Evolutionary conservation across 257 asterid genomes (phyloP).

Genomic region (Solanum paucissectum): DNA sequence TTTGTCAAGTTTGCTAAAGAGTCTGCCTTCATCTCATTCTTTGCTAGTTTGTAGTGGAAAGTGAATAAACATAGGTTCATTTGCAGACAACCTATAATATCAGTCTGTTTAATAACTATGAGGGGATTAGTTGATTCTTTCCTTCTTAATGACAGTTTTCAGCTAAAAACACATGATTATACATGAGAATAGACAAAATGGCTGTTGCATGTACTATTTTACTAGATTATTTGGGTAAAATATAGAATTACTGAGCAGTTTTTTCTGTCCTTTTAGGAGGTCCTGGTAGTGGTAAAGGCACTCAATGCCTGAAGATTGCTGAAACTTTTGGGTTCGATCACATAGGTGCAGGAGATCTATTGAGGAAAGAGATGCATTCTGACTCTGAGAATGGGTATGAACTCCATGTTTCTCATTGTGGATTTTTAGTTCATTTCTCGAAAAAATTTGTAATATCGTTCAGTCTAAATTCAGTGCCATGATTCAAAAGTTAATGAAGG

Average conservation of each 20-base stretch:
- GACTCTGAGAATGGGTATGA: constrained; percentile 60
- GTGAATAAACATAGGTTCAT: neutral
- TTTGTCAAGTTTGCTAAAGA: neutral
- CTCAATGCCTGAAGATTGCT: constrained; percentile 75
- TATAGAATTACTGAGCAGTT: constrained; percentile 5
- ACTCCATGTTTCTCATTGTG: neutral
- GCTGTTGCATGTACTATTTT: neutral
- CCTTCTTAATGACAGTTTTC: neutral
- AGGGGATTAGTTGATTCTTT: neutral
- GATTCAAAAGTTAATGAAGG: constrained; percentile 68
- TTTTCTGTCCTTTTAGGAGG: constrained; percentile 53
- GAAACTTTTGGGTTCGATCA: constrained; percentile 76
- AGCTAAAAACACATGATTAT: neutral
- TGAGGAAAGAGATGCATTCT: constrained; percentile 72
- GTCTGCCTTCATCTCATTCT: neutral
- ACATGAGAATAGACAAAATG: neutral
- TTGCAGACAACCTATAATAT: neutral
- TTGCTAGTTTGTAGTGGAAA: neutral
- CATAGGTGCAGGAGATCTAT: constrained; percentile 93
- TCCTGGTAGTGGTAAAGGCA: constrained; percentile 99
- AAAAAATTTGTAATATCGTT: neutral
- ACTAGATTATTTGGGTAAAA: neutral
- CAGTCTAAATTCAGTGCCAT: constrained; percentile 44
- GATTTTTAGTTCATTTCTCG: neutral
- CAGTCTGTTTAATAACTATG: neutral